These are phyloP conservation scores for Colletotrichum cordylinicola DNA, from an alignment of 2,329 filamentous ascomycete genomes.

Conservation along the genomic window DNA sequence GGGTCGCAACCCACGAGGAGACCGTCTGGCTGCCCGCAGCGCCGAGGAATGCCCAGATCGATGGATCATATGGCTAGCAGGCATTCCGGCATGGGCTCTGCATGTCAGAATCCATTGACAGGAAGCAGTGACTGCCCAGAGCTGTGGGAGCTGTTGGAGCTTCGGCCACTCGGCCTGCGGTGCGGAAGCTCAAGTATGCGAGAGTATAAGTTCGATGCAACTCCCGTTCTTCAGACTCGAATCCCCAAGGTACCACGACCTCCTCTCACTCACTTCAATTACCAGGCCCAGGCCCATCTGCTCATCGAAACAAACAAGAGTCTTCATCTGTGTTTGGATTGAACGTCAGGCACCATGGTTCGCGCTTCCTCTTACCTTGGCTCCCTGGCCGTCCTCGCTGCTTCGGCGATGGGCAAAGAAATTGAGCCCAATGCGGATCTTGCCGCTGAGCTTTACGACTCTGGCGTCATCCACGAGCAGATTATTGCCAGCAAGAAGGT, in stretches of 20 bases:
- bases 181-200: neutral
- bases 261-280: neutral
- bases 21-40: neutral
- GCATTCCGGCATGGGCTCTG: neutral
- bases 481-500: constrained; percentile 23
- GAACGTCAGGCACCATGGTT: constrained; percentile 15
- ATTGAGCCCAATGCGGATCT: constrained; percentile 17
- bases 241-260: neutral
- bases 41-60: constrained; percentile 15
- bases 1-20: neutral
- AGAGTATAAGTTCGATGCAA: neutral
- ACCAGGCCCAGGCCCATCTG: neutral
- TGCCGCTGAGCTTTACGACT: constrained; percentile 23
- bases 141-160: neutral
- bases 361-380: constrained; percentile 19
- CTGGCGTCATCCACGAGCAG: constrained; percentile 19
- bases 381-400: constrained; percentile 22
- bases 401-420: constrained; percentile 23
- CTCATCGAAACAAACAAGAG: neutral
- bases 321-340: neutral
- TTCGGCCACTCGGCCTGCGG: neutral
- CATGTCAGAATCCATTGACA: neutral
- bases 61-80: neutral
- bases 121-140: neutral
- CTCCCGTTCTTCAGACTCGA: neutral